Percentiles rank a stretch among this genome's conserved stretches.
Evolutionary conservation across 108 stramenopile genomes (phyloP).

Genomic region (Nitzschia sp.): DNA sequence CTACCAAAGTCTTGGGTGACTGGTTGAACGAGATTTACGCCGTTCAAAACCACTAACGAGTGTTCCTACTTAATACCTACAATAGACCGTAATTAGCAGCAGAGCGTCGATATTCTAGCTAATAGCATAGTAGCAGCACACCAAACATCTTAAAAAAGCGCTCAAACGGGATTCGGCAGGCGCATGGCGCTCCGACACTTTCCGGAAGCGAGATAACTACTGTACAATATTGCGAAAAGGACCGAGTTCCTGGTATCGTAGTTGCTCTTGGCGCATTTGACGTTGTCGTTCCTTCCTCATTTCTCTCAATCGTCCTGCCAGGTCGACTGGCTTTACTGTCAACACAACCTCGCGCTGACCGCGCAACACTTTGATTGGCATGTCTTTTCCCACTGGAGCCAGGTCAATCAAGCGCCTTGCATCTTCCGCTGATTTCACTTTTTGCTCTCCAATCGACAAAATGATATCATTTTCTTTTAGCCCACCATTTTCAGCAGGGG

Average conservation of each 20-base stretch:
- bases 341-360: conserved; percentile 47
- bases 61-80: too few species aligned
- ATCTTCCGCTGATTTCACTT: conserved; percentile 68
- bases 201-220: too few species aligned
- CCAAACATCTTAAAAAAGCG: too few species aligned
- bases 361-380: conserved; percentile 59
- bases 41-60: too few species aligned
- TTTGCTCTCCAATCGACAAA: conserved; percentile 60
- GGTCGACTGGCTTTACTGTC: conserved; percentile 72
- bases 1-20: conserved; percentile 44
- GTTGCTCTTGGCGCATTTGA: conserved; percentile 38
- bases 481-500: conserved; percentile 74
- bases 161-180: too few species aligned
- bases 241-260: conserved; percentile 50
- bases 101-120: too few species aligned
- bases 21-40: conserved; percentile 54
- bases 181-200: too few species aligned
- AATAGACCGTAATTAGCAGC: too few species aligned
- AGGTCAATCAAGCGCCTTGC: conserved; percentile 77
- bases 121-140: too few species aligned
- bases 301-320: conserved; percentile 66
- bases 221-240: conserved; percentile 12
- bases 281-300: conserved; percentile 58
- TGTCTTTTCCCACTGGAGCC: conserved; percentile 57
- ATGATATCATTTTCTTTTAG: conserved; percentile 78